Percentiles rank a stretch among this genome's conserved stretches.
These are phyloP conservation scores for Sporobolomyces pararoseus DNA, from an alignment of 768 basidiomycete species.

Conservation along the genomic window DNA sequence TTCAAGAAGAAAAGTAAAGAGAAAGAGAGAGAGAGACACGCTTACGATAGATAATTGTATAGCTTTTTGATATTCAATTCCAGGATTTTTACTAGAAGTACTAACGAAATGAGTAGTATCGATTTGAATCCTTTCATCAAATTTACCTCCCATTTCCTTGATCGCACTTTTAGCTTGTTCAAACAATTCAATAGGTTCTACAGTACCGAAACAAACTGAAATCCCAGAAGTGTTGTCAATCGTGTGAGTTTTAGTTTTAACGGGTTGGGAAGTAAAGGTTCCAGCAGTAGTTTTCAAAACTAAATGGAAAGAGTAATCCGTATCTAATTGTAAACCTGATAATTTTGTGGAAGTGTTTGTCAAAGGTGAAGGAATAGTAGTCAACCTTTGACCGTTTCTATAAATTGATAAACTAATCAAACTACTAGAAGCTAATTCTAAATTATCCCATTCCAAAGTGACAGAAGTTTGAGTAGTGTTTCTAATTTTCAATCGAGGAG, in stretches of 20 bases:
- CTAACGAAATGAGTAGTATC: conserved; percentile 98
- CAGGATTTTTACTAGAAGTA: conserved; percentile 65
- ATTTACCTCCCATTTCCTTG: conserved; percentile 78
- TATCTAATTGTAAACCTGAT: conserved; percentile 48
- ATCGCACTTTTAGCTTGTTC: conserved; percentile 78
- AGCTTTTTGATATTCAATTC: conserved; percentile 90
- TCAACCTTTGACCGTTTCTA: conserved; percentile 81
- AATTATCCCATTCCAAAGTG: conserved; percentile 87
- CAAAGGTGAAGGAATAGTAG: conserved; percentile 73
- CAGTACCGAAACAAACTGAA: conserved; percentile 85
- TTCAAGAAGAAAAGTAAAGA: not conserved
- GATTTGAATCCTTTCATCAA: conserved; percentile 89
- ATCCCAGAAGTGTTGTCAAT: conserved; percentile 94
- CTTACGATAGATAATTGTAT: conserved; percentile 72
- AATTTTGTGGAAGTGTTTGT: conserved; percentile 69
- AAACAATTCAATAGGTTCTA: conserved; percentile 69
- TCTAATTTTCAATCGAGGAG: conserved; percentile 78
- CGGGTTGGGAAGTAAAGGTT: conserved; percentile 75
- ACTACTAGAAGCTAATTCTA: conserved; percentile 79
- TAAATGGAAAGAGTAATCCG: conserved; percentile 91
- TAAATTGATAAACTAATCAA: conserved; percentile 87
- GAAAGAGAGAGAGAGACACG: not conserved
- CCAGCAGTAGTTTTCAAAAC: conserved; percentile 89
- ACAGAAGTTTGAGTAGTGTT: conserved; percentile 93
- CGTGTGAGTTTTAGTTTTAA: conserved; percentile 82